These are phyloP conservation scores for Candida insectalens DNA, from an alignment of 805 yeast species.

Conservation along the genomic window DNA sequence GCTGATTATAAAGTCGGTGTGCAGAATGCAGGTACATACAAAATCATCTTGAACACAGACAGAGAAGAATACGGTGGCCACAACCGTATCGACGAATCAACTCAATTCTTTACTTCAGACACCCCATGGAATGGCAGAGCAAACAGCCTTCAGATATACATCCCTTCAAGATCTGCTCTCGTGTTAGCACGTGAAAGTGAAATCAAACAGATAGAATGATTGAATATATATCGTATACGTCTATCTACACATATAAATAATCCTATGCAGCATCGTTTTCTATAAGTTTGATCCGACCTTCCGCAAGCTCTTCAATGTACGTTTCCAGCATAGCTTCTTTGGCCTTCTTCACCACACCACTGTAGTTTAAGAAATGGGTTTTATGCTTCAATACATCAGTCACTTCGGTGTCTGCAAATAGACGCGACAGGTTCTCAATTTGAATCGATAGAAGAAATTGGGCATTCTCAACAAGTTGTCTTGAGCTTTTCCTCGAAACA, in stretches of 20 bases:
- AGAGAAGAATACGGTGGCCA: slow-evolving; percentile 72
- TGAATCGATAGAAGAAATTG: slow-evolving; percentile 16
- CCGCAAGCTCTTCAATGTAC: slow-evolving; percentile 15
- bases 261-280: too few relatives aligned
- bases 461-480: slow-evolving; percentile 47
- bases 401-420: slow-evolving; percentile 24
- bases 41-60: slow-evolving; percentile 69
- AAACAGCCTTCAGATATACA: slow-evolving; percentile 67
- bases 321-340: slow-evolving; percentile 15
- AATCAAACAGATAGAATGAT: slow-evolving; percentile 8
- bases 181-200: slow-evolving; percentile 40
- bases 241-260: neutral
- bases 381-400: slow-evolving; percentile 19
- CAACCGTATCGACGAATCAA: slow-evolving; percentile 49
- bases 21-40: slow-evolving; percentile 67
- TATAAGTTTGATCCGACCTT: slow-evolving; percentile 3
- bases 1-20: slow-evolving; percentile 89
- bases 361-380: slow-evolving; percentile 13
- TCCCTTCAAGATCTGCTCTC: slow-evolving; percentile 70
- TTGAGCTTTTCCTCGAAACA: slow-evolving; percentile 37
- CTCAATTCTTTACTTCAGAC: slow-evolving; percentile 57
- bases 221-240: neutral
- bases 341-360: slow-evolving; percentile 12
- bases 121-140: slow-evolving; percentile 72
- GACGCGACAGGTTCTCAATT: slow-evolving; percentile 24